These are phyloP conservation scores for Melanopsichium pennsylvanicum DNA, from an alignment of 1,284 basidiomycete species.

Conservation along the genomic window DNA sequence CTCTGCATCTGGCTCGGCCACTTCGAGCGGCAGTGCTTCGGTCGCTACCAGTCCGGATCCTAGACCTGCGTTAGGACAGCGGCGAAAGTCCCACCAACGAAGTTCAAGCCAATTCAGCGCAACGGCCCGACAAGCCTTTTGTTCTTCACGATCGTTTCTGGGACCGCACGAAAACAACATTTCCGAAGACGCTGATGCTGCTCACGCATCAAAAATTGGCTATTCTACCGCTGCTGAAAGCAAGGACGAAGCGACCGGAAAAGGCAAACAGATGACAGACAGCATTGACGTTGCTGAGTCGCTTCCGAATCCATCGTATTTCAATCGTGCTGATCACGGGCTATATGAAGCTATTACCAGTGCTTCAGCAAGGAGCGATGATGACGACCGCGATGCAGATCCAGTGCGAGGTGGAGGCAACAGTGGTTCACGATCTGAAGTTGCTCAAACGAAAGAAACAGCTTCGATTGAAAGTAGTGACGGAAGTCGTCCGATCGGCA, in stretches of 20 bases:
- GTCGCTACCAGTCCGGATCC: slow-evolving; percentile 10
- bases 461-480: too few relatives aligned
- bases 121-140: slow-evolving; percentile 18
- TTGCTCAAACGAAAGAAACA: too few relatives aligned
- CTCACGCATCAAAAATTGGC: too few relatives aligned
- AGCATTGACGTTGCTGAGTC: too few relatives aligned
- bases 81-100: slow-evolving; percentile 4
- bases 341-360: too few relatives aligned
- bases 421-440: background rate
- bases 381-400: too few relatives aligned
- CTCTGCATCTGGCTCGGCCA: background rate
- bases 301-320: too few relatives aligned
- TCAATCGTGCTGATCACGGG: too few relatives aligned
- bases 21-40: slow-evolving; percentile 1
- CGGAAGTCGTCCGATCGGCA: slow-evolving; percentile 31
- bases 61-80: background rate
- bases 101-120: slow-evolving; percentile 24
- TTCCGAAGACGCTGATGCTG: slow-evolving; percentile 8
- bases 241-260: too few relatives aligned
- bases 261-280: too few relatives aligned
- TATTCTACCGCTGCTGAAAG: too few relatives aligned
- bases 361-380: too few relatives aligned
- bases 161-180: slow-evolving; percentile 11
- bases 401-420: background rate
- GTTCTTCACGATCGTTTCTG: slow-evolving; percentile 25